Evolutionary conservation across 1,284 basidiomycete species (phyloP), one percentile per base, ranked within the genome.

Genomic region (Peniophora sp.): DNA sequence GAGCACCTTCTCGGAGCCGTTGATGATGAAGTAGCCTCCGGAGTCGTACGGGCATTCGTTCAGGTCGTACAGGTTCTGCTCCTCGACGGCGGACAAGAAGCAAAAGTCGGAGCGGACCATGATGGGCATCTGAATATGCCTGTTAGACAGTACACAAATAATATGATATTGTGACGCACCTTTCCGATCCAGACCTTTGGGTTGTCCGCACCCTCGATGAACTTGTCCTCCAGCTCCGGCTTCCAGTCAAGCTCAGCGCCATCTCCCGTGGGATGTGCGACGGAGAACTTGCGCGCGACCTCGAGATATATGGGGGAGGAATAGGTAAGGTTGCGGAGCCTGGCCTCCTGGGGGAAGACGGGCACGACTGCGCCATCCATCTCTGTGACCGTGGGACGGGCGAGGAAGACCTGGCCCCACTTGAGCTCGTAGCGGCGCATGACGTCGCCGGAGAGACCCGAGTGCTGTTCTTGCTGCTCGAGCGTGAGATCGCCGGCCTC

Each of bases 1-100:
- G 57, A 99, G 78, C 24, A 99, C 96, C 69, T 99, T 99, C 69
- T 99, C 96, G 1, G 97, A 99, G 24, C 96, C 96, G 62, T 98
- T 99, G 74, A 99, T 98, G 67, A 99, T 92, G 67, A 99, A 99
- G 70, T 99, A 99, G 54, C 96, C 96, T 66, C 96, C 96, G 51
- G 92, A 92, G 68, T 99, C 97, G 64, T 95, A 96, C 2, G 96
- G 96, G 62, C 96, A 99, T 70, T 99, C 96, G 64, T 97, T 97
- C 58, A 97, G 72, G 60, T 93, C 87, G 66, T 88, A 94, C 46
- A 95, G 74, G 60, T 91, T 87, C 53, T 85, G 78, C 49, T 96
- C 90, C 54, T 79, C 76, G 43, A 97, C 72, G 20, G 76, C 83
- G 60, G 86, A 80, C 42, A 99, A 81, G 56, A 96, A 91, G 70